Evolutionary conservation across 306 rosid species (phyloP).

Genomic region (Begonia peltatifolia): DNA sequence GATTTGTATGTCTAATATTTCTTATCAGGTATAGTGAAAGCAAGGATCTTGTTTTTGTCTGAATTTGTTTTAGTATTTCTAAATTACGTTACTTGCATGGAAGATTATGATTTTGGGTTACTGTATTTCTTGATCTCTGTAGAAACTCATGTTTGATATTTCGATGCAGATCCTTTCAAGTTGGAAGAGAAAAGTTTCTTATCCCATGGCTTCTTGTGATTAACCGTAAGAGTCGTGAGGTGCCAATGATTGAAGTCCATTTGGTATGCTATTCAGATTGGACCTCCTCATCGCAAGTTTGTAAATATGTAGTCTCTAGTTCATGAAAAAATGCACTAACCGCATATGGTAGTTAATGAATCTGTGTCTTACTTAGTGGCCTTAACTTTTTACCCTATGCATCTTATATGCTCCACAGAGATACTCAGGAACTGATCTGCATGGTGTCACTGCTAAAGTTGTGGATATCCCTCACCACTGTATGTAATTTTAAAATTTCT

Average conservation of each 20-base stretch:
- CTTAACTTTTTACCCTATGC: neutral
- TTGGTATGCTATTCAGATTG: conserved; percentile 35
- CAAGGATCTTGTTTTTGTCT: too few species aligned
- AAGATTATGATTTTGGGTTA: too few species aligned
- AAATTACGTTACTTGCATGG: too few species aligned
- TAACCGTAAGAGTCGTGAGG: too few species aligned
- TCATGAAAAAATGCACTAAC: too few species aligned
- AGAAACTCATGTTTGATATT: conserved; percentile 5
- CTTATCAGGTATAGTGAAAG: too few species aligned
- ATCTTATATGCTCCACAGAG: conserved; percentile 35
- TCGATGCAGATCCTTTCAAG: conserved; percentile 77
- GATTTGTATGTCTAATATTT: too few species aligned
- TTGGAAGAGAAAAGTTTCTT: conserved; percentile 77
- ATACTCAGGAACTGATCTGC: conserved; percentile 79
- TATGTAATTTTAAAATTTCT: conserved; percentile 22
- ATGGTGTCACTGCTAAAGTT: conserved; percentile 89
- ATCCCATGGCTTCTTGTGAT: conserved; percentile 93
- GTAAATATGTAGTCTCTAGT: too few species aligned
- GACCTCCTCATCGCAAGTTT: neutral
- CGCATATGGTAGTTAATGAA: too few species aligned
- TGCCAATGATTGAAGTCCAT: conserved; percentile 64
- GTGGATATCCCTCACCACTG: conserved; percentile 96
- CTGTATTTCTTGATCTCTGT: too few species aligned
- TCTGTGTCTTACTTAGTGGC: too few species aligned
- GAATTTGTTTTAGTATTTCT: too few species aligned